Evolutionary conservation across 768 basidiomycete species (phyloP).

Genomic region (Collybiopsis confluens): DNA sequence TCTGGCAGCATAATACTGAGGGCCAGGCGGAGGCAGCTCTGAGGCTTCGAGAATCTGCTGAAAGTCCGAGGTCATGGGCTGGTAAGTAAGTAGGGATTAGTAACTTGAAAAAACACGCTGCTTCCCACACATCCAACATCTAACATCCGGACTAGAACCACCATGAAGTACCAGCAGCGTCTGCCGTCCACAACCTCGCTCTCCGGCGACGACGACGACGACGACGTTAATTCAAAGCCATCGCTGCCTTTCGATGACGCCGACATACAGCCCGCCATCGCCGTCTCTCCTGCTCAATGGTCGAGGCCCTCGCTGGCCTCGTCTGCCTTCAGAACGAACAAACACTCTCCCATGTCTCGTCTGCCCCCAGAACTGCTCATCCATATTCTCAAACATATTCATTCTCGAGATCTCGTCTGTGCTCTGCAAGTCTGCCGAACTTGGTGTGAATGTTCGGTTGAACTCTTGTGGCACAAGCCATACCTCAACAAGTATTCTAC

Average conservation of each 20-base stretch:
- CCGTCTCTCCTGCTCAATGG: constrained; percentile 69
- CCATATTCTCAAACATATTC: constrained; percentile 83
- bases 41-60: constrained; percentile 34
- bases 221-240: constrained; percentile 44
- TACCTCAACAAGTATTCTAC: constrained; percentile 64
- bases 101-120: constrained; percentile 6
- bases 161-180: constrained; percentile 49
- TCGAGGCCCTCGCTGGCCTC: constrained; percentile 22
- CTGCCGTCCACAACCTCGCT: constrained; percentile 76
- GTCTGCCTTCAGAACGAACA: constrained; percentile 18
- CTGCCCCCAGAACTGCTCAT: constrained; percentile 92
- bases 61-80: constrained; percentile 22
- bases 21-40: constrained; percentile 57
- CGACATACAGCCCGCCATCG: constrained; percentile 38
- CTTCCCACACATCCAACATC: constrained; percentile 13
- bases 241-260: constrained; percentile 36
- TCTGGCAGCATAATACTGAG: constrained; percentile 58
- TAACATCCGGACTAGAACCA: constrained; percentile 29
- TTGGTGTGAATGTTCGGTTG: constrained; percentile 96
- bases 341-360: constrained; percentile 54
- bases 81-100: background rate
- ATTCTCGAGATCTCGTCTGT: constrained; percentile 69
- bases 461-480: constrained; percentile 93
- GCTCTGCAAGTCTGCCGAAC: constrained; percentile 78
- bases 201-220: constrained; percentile 73